Conservation (phyloP, 768 basidiomycete genomes). For the Rhizopogon vulgaris region DNA sequence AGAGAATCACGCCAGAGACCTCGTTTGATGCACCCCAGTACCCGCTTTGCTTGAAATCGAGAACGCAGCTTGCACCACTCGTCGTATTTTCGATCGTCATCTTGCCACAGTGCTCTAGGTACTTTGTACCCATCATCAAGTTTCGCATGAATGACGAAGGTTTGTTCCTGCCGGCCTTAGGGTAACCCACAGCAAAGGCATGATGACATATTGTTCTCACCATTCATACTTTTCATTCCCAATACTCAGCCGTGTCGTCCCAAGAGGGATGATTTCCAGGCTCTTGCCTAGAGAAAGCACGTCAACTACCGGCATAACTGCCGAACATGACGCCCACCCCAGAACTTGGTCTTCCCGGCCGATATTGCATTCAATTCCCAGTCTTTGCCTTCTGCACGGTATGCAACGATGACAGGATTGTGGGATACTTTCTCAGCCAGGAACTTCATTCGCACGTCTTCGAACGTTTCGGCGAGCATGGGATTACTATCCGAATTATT, state of each 20-base stretch:
- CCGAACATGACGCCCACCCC: slow-evolving; percentile 51
- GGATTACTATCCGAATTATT: slow-evolving; percentile 55
- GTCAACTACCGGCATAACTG: slow-evolving; percentile 10
- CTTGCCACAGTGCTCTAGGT: slow-evolving; percentile 79
- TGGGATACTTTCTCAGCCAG: slow-evolving; percentile 86
- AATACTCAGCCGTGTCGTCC: slow-evolving; percentile 60
- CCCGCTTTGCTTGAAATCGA: slow-evolving; percentile 85
- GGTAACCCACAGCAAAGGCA: slow-evolving; percentile 1
- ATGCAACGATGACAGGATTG: slow-evolving; percentile 78
- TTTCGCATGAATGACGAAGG: slow-evolving; percentile 88
- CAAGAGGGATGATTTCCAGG: slow-evolving; percentile 79
- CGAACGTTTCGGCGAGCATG: slow-evolving; percentile 85
- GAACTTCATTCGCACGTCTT: slow-evolving; percentile 74
- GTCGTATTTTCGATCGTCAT: slow-evolving; percentile 66
- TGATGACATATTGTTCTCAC: slow-evolving; percentile 32
- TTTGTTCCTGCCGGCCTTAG: slow-evolving; percentile 52
- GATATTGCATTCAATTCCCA: slow-evolving; percentile 77
- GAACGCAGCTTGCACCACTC: slow-evolving; percentile 49
- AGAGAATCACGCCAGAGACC: slow-evolving; percentile 56
- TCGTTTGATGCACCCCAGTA: slow-evolving; percentile 79
- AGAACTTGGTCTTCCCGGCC: slow-evolving; percentile 83
- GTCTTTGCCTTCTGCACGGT: slow-evolving; percentile 72
- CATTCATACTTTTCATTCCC: slow-evolving; percentile 67
- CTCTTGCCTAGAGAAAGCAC: slow-evolving; percentile 60
- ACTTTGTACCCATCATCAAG: slow-evolving; percentile 86